Conservation (phyloP, 1,284 basidiomycete species). For the Marasmius tenuissimus region DNA sequence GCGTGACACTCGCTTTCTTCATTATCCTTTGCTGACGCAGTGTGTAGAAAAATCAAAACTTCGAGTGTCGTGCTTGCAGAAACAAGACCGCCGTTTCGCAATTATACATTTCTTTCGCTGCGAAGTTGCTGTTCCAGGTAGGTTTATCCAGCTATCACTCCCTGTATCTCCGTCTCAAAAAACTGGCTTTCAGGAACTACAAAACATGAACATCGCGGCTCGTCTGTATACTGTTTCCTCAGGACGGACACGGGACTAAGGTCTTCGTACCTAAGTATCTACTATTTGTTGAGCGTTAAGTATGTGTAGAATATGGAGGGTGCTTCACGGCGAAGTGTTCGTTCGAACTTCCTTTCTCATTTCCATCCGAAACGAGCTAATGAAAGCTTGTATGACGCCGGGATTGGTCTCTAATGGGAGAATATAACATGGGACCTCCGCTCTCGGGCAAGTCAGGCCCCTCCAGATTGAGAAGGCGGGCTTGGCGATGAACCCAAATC, state of each 20-base stretch:
- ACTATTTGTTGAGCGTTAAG: conserved; percentile 20
- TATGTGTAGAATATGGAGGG: too few relatives aligned
- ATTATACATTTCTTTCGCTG: conserved; percentile 89
- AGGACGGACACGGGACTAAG: conserved; percentile 73
- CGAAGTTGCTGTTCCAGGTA: conserved; percentile 91
- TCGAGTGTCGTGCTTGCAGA: conserved; percentile 89
- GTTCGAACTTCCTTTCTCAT: too few relatives aligned
- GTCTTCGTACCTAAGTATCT: conserved; percentile 18
- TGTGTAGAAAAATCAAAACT: conserved; percentile 74
- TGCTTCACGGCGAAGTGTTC: too few relatives aligned
- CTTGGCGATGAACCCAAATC: too few relatives aligned
- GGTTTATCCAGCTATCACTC: conserved; percentile 16
- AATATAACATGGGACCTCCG: too few relatives aligned
- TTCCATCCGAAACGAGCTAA: too few relatives aligned
- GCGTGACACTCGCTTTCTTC: too few relatives aligned
- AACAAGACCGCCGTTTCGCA: conserved; percentile 95
- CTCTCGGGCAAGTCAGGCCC: too few relatives aligned
- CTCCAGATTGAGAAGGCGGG: too few relatives aligned
- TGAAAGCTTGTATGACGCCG: too few relatives aligned
- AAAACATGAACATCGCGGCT: conserved; percentile 90
- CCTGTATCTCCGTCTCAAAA: background rate
- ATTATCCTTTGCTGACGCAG: conserved; percentile 32
- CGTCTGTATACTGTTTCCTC: conserved; percentile 82
- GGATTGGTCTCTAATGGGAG: too few relatives aligned
- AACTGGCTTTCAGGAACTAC: conserved; percentile 61